Evolutionary conservation across 2,329 filamentous ascomycete genomes (phyloP), one percentile per base, ranked within the genome.

Genomic region (Cladosporium colombiae): DNA sequence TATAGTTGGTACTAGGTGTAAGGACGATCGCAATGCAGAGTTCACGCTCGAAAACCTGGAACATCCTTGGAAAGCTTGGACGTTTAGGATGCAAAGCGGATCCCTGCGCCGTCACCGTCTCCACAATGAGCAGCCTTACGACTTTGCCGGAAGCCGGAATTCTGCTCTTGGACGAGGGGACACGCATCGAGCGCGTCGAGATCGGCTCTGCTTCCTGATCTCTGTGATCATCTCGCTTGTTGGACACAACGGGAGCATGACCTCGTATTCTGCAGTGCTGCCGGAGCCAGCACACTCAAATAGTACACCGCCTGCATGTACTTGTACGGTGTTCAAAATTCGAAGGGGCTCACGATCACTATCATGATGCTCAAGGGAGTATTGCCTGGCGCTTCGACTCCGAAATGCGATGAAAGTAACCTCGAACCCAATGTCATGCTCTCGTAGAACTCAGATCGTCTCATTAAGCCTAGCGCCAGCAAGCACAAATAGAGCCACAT

Each of bases 31-130:
- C 55, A 57, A 57, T 57, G 10, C 33, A 57, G 33, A 57, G 21
- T 55, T 35, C 29, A 37, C 29, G 33, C 55, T 5, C 56, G 29
- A 46, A 59, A 59, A 59, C 56, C 37, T 59, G 56, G 35, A 59
- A 59, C n/a, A 37, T 31, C 23, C 37, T 59, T 59, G 56, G 56
- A 59, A 59, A 46, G 56, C 56, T 59, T 59, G 33, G 56, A 46
- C 55, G 6, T 21, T 21, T 27, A 57, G 55, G 33, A 57, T 57
- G 33, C 55, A 57, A 57, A 57, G 55, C 33, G 55, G 55, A 57
- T 57, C 55, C 33, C 55, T 57, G 55, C 33, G 29, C 53, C 53
- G 53, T 57, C 53, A 57, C 53, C 8, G 53, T 40, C 16, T 31
- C 53, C 53, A 57, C 53, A 40, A 35, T 31, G 52, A 29, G 50